Percentiles rank a stretch among this genome's conserved stretches.
Conservation (phyloP, 2,329 filamentous ascomycete species). For the Ascocoryne sarcoides region DNA sequence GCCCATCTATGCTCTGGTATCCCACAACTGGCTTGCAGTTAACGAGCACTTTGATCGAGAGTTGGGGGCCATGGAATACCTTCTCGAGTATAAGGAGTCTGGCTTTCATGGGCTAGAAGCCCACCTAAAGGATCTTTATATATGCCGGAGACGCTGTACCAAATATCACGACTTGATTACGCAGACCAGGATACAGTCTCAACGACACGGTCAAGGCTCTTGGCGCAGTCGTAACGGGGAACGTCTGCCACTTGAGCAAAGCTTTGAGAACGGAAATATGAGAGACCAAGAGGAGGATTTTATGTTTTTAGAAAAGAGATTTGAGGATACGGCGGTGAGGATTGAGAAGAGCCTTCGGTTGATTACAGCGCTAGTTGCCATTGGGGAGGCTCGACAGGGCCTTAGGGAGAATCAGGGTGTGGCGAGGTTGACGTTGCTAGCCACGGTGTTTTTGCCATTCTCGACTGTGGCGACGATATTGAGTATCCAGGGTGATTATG, state of each 20-base stretch:
- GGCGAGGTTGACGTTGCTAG: conserved; percentile 3
- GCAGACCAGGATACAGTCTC: conserved; percentile 1
- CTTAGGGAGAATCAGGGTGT: conserved; percentile 6
- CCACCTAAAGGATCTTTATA: conserved; percentile 7
- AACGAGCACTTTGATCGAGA: conserved; percentile 8
- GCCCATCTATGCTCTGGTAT: conserved; percentile 3
- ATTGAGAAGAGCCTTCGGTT: conserved; percentile 6
- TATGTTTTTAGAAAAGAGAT: background rate
- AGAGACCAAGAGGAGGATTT: conserved; percentile 3
- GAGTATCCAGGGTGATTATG: conserved; percentile 25
- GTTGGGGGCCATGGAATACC: conserved; percentile 6
- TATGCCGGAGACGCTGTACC: conserved; percentile 1
- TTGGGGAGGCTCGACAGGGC: conserved; percentile 2
- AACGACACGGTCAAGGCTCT: conserved; percentile 1
- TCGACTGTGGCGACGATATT: conserved; percentile 22
- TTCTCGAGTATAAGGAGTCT: conserved; percentile 6
- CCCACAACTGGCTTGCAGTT: conserved; percentile 6
- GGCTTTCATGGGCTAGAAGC: conserved; percentile 4
- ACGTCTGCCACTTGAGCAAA: background rate
- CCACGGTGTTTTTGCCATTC: conserved; percentile 24
- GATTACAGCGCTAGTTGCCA: conserved; percentile 2
- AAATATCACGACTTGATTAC: conserved; percentile 6
- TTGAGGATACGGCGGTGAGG: background rate
- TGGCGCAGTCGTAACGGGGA: too few relatives aligned
- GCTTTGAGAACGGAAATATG: background rate